phyloP scores from a whole-genome alignment of 2,329 filamentous ascomycete species.

The Penicillium sp. region DNA sequence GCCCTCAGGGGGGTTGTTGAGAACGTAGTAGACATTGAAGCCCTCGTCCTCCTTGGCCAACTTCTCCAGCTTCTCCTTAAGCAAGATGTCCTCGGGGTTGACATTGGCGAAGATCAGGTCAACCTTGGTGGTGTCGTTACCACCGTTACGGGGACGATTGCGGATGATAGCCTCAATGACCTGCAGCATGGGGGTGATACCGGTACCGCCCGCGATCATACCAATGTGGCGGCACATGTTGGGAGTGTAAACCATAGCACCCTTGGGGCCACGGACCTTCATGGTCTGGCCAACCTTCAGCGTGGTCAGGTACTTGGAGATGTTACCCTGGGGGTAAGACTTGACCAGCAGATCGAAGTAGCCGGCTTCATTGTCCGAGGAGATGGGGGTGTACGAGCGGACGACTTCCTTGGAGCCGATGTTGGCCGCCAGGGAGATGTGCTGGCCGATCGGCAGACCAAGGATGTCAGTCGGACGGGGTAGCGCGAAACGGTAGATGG shows the following conservation, averaged over 20 bases:
- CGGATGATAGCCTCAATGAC: slow-evolving; percentile 88
- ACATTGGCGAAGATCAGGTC: slow-evolving; percentile 98
- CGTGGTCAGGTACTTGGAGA: slow-evolving; percentile 87
- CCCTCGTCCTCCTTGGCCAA: slow-evolving; percentile 75
- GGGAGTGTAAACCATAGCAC: slow-evolving; percentile 94
- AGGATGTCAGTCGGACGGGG: slow-evolving; percentile 78
- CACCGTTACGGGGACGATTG: slow-evolving; percentile 65
- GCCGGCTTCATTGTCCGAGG: slow-evolving; percentile 83
- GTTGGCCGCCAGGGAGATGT: slow-evolving; percentile 90
- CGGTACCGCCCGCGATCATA: slow-evolving; percentile 97
- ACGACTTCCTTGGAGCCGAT: slow-evolving; percentile 82
- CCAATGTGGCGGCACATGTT: slow-evolving; percentile 97
- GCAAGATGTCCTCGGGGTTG: slow-evolving; percentile 85
- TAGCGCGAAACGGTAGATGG: slow-evolving; percentile 95
- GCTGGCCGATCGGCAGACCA: slow-evolving; percentile 95
- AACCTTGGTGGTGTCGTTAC: slow-evolving; percentile 83
- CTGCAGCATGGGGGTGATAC: slow-evolving; percentile 98
- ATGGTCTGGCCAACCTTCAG: slow-evolving; percentile 84
- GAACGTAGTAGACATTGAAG: slow-evolving; percentile 89
- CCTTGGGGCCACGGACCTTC: slow-evolving; percentile 91
- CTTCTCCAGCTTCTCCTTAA: slow-evolving; percentile 87
- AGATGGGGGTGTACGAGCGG: slow-evolving; percentile 90
- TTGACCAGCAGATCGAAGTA: slow-evolving; percentile 98
- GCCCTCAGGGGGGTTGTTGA: slow-evolving; percentile 90
- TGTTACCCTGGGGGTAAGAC: slow-evolving; percentile 96